phyloP scores from a whole-genome alignment of 179 eudicot genomes.

The Pouteria campechiana region DNA sequence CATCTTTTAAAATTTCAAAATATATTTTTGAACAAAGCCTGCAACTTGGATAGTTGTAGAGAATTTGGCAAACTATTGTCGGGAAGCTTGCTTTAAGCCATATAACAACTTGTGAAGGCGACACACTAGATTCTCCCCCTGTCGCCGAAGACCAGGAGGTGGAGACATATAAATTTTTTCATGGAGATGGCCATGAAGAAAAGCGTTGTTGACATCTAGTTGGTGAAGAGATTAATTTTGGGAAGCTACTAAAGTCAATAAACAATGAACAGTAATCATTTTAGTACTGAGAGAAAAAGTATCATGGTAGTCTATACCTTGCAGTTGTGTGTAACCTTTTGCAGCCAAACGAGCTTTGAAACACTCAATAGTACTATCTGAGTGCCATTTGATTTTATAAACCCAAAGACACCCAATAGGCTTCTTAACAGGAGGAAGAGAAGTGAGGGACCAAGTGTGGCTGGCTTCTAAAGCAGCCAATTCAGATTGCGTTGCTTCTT shows the following conservation, averaged over 20 bases:
- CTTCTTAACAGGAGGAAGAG: constrained; percentile 2
- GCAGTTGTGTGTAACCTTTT: not conserved
- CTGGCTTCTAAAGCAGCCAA: not conserved
- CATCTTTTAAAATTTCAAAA: not conserved
- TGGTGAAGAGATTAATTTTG: not conserved
- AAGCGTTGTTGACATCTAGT: not conserved
- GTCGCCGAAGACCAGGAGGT: not conserved
- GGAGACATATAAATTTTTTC: not conserved
- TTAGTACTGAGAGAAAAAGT: too few species aligned
- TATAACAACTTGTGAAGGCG: not conserved
- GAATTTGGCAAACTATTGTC: constrained; percentile 3
- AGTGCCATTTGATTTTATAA: constrained; percentile 3
- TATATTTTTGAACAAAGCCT: not conserved
- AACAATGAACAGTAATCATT: not conserved
- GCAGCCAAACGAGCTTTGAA: not conserved
- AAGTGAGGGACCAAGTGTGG: constrained; percentile 5
- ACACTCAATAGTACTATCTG: not conserved
- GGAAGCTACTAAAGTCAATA: not conserved
- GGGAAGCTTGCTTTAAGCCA: constrained; percentile 1
- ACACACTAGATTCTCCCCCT: not conserved
- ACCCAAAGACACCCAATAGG: constrained; percentile 8
- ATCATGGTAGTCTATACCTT: not conserved
- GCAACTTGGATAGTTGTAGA: not conserved
- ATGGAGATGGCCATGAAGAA: not conserved
- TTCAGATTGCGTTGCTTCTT: not conserved